Evolutionary conservation across 2,329 filamentous ascomycete species (phyloP).

Genomic region (Fusarium sp.): DNA sequence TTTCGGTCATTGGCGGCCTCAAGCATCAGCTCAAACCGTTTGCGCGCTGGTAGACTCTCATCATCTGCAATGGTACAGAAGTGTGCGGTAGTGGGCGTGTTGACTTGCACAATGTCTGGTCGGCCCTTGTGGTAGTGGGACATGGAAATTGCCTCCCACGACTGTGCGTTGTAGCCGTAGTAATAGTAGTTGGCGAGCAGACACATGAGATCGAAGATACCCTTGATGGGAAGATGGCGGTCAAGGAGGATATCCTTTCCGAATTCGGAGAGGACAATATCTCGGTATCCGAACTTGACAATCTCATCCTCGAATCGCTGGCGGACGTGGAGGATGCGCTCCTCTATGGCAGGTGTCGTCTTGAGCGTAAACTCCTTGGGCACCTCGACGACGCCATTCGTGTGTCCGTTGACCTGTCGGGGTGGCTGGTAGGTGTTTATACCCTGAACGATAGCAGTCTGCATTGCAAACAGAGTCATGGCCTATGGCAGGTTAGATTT

Average conservation of each 20-base stretch:
- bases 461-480: slow-evolving; percentile 24
- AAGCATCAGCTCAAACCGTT: slow-evolving; percentile 14
- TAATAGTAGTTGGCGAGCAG: slow-evolving; percentile 25
- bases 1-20: slow-evolving; percentile 20
- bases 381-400: slow-evolving; percentile 1
- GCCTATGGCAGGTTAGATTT: slow-evolving; percentile 8
- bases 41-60: background rate
- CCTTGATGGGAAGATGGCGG: slow-evolving; percentile 24
- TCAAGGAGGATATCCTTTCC: slow-evolving; percentile 20
- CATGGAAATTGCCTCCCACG: slow-evolving; percentile 28
- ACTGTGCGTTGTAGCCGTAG: slow-evolving; percentile 22
- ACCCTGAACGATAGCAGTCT: slow-evolving; percentile 17
- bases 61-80: slow-evolving; percentile 26
- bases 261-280: slow-evolving; percentile 18
- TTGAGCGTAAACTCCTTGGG: slow-evolving; percentile 18
- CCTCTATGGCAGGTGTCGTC: slow-evolving; percentile 15
- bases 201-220: slow-evolving; percentile 22
- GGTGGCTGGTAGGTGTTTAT: slow-evolving; percentile 14
- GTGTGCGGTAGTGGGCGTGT: slow-evolving; percentile 8
- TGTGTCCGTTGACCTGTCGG: slow-evolving; percentile 5
- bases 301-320: slow-evolving; percentile 17
- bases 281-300: slow-evolving; percentile 17
- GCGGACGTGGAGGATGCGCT: slow-evolving; percentile 16
- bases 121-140: slow-evolving; percentile 30
- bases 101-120: slow-evolving; percentile 25